Evolutionary conservation across 1,139 yeast genomes (phyloP), one percentile per base, ranked within the genome.

Genomic region (Wickerhamomyces sp.): DNA sequence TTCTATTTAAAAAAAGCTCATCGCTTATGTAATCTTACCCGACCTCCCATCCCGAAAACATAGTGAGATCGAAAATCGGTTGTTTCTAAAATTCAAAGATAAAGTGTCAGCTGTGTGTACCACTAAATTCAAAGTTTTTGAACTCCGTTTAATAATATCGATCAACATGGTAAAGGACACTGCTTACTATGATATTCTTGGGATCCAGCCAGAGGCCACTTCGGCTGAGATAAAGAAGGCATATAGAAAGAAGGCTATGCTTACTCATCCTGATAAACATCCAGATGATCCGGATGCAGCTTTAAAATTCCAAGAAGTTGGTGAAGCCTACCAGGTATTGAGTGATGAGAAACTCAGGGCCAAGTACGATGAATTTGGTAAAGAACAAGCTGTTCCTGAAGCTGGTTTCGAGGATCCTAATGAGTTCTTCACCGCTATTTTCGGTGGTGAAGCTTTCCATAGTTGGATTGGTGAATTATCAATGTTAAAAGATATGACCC

Each of bases 191-290:
- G 97, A 91, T 48, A 58, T 79, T 24, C 68, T 91, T 42, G 86
- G 75, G 16, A 70, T 93, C 23, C 46, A 63, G 27, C 70, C 82
- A 5, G 75, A 74, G 19, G 97, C 98, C 26, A 75, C 89, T 1
- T 75, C 83, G 6, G 67, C 78, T 20, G 95, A 87, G 39, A 89
- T 91, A 60, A 93, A 91, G 59, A 87, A 86, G 59, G 96, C 96
- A 1, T 91, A 91, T 62, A 71, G 98, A 42, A 83, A 82, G 59
- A 79, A 81, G 54, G 97, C 97, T 8, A 80, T 91, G 57, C 69
- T 65, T 39, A 82, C 88, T 44, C 98, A 93, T 59, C 98, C 98
- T 0, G 98, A 91, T 59, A 93, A 91, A 64, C 88, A 91, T 53
- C 97, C 96, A 8, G 77, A 81, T 49, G 85, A 82, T 51, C 85